Base-by-base conservation (phyloP, 306 rosid species). In the Sechiopsis laciniata region DNA sequence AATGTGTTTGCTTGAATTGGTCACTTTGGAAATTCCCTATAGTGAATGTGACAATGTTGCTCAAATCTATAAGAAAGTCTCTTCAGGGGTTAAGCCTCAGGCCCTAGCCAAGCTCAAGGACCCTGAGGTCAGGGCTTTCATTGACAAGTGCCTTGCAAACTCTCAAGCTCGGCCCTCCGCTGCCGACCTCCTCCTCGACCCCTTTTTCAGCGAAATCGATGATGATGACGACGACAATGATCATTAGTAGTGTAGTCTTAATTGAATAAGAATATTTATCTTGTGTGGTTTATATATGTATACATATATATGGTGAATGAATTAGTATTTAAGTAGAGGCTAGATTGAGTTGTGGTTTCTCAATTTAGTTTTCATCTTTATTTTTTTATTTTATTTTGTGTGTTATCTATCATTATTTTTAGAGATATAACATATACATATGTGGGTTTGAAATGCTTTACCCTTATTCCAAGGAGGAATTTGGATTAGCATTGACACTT, bases 1-100 rank as follows among this genome's bases (percentile, higher is more conserved):
- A 1, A 86, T 94, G 96, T 94, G 96, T 56, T 84, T 94, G 22
- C 74, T 90, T 13, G 98, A 94, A 74, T 87, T 94, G 90, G 92
- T 90, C 29, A 90, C 98, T 10, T 22, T 87, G 66, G 98, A 94
- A 76, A 83, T 93, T 66, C 97, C 98, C 16, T 93, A 93, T 16
- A 84, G 89, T 16, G 98, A 90, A 40, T 93, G 98, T 71, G 91
- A 90, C 83, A 93, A 77, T 71, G 86, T 93, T 77, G 98, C 90
- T 0, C 86, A 86, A 73, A 93, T 93, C 21, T 93, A 93, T 74
- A 90, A 75, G 79, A 93, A 90, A 76, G 98, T 93, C 1, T 71
- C 84, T 22, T 81, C 96, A 0, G 97, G 98, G 4, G 71, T 88
- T 14, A 90, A 91, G 48, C 98, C 98, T 22, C 77, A 73, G 22